These are phyloP conservation scores for Aphanocladium album DNA, from an alignment of 2,329 filamentous ascomycete genomes.

Conservation along the genomic window DNA sequence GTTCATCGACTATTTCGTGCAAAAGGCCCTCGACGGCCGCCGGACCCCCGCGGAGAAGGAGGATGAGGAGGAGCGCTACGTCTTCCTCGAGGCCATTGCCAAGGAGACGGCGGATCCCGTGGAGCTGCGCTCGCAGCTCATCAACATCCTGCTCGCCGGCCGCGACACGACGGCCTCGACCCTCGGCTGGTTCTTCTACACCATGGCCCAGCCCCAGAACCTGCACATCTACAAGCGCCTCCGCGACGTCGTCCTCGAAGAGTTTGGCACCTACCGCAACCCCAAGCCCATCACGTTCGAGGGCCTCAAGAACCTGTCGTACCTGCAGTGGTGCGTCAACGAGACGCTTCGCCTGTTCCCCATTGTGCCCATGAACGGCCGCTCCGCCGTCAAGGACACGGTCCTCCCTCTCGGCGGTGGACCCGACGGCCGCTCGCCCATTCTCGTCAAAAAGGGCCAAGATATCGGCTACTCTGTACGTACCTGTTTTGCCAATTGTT, in stretches of 20 bases:
- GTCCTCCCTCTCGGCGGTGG: constrained; percentile 48
- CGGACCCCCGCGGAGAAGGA: constrained; percentile 22
- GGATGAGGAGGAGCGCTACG: constrained; percentile 19
- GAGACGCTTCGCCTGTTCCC: constrained; percentile 21
- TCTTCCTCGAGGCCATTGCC: constrained; percentile 28
- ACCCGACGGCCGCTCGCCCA: constrained; percentile 37
- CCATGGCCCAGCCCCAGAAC: constrained; percentile 32
- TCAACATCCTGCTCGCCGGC: constrained; percentile 42
- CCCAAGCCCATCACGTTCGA: constrained; percentile 24
- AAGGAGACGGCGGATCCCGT: constrained; percentile 27
- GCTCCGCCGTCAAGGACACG: constrained; percentile 34
- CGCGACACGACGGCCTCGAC: constrained; percentile 51
- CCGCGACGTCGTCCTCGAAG: constrained; percentile 33
- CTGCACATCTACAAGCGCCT: constrained; percentile 37
- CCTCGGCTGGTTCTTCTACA: constrained; percentile 43
- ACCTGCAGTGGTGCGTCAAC: constrained; percentile 23
- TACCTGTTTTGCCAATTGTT: rapidly evolving
- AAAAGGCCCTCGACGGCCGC: constrained; percentile 39
- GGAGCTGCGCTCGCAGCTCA: constrained; percentile 25
- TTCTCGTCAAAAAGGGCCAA: constrained; percentile 45
- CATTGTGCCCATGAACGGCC: constrained; percentile 20
- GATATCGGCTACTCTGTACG: constrained; percentile 31
- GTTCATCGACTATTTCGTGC: constrained; percentile 66
- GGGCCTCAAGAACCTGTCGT: constrained; percentile 19
- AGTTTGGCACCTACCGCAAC: constrained; percentile 44